Evolutionary conservation across 805 yeast genomes (phyloP), one percentile per base, ranked within the genome.

Genomic region (Yamadazyma paraphyllophila): DNA sequence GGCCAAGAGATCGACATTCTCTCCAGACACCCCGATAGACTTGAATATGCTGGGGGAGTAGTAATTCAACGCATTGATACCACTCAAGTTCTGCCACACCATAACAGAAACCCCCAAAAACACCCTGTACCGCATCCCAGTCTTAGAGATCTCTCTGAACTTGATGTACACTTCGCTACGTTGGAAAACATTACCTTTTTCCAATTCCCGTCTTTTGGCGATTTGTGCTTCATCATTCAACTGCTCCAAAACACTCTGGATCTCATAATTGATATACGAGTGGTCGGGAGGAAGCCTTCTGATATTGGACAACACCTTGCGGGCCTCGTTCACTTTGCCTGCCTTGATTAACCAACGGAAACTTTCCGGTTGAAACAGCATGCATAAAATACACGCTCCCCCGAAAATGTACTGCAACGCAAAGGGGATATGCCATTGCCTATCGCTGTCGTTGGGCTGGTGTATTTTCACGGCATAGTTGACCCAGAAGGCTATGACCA

Each of bases 301-400:
- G 46, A 71, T 71, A 47, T 71, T 76, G 25, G 70, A 74, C 45
- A 71, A 58, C 52, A 69, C 76, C 57, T 71, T 76, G 70, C 70
- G 17, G 69, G 56, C 43, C 88, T 73, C 57, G 95, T 67, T 30
- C 84, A 66, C 52, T 71, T 74, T 11, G 82, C 59, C 52, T 86
- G 69, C 30, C 82, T 74, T 27, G 66, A 91, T 88, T 58, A 80
- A 82, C 71, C 78, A 92, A 50, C 97, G 74, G 0, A 97, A 97
- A 38, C 92, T 81, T 64, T 91, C 97, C 1, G 98, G 97, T 20
- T 92, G 67, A 52, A 82, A 72, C 41, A 77, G 60, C 65, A 88
- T 70, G 20, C 94, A 40, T 71, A 71, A 39, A 88, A 71, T 26
- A 83, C 60, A 1, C 76, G 47, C 15, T 88, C 82, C 83, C 89